Evolutionary conservation across 495 filamentous ascomycete genomes (phyloP), one percentile per base, ranked within the genome.

Genomic region (Parathielavia appendiculata): DNA sequence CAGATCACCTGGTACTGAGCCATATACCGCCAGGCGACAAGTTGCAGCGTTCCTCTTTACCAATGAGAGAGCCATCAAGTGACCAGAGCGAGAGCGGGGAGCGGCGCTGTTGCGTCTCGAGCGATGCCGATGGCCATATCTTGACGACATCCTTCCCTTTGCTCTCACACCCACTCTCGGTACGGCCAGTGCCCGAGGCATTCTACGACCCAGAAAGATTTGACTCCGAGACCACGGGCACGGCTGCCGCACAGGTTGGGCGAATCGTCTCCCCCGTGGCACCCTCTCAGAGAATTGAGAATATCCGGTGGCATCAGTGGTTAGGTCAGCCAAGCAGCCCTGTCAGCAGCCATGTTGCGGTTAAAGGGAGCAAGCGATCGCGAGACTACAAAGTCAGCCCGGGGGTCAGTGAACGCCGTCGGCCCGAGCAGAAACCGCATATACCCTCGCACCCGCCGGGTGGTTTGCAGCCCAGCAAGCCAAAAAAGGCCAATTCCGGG

Each of bases 181-280:
- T 54, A 9, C 61, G 64, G 36, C 47, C 38, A 1, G 36, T 60
- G 23, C 58, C 60, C 9, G 45, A 43, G 9, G 46, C 30, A 0
- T 38, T 61, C 8, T 52, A 54, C 43, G 36, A 35, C 19, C 26
- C 48, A 8, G 43, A 41, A 8, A 22, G 40, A 3, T 35, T 57
- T 3, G 59, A 62, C 26, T 68, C 69, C 23, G 56, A 56, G 14
- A 56, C 63, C 20, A 62, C 56, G 11, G 54, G 52, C n/a, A 71
- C 63, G 26, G 54, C 53, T 35, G 11, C 65, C 2, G 69, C 67
- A 13, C 65, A 65, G 40, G 60, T 65, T 46, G 67, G 65, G 5
- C 55, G 41, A 11, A 19, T 32, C 13, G 23, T 54, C 14, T 54
- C 58, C 5, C 62, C 56, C 12, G 55, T 69, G 2, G 60, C 63